Evolutionary conservation across 495 filamentous ascomycete genomes (phyloP).

Genomic region (Penicillium longicatenatum): DNA sequence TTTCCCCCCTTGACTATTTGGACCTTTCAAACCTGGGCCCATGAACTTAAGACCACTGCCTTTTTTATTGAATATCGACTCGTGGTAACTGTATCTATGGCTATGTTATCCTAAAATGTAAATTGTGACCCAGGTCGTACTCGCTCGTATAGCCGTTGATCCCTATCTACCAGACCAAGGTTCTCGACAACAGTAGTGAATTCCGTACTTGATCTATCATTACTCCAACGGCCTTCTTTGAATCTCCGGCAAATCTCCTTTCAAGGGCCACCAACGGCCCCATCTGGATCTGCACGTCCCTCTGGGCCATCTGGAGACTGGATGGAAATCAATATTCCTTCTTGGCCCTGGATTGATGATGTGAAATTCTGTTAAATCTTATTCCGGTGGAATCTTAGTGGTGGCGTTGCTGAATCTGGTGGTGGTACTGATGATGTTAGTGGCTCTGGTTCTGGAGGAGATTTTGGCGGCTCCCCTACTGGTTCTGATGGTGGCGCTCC

Average conservation of each 20-base stretch:
- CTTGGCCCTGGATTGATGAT: neutral
- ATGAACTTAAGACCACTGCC: neutral
- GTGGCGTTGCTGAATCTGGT: neutral
- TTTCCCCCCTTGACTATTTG: constrained; percentile 7
- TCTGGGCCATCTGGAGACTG: neutral
- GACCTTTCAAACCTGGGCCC: constrained; percentile 1
- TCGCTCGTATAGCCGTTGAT: neutral
- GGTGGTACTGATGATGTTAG: neutral
- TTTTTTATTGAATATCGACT: neutral
- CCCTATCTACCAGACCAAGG: no score
- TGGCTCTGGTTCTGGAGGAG: neutral
- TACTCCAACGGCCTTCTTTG: no score
- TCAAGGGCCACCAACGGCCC: no score
- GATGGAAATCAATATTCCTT: neutral
- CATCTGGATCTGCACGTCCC: no score
- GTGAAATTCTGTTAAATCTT: neutral
- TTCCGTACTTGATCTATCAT: no score
- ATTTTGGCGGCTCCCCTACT: no score
- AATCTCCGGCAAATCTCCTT: no score
- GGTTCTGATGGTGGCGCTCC: no score
- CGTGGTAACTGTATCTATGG: neutral
- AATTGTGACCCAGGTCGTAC: neutral
- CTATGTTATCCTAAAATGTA: neutral
- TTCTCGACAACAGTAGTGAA: no score
- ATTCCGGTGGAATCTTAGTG: neutral